Conservation (phyloP, 441 rosid genomes). For the Mallotus repandus region DNA sequence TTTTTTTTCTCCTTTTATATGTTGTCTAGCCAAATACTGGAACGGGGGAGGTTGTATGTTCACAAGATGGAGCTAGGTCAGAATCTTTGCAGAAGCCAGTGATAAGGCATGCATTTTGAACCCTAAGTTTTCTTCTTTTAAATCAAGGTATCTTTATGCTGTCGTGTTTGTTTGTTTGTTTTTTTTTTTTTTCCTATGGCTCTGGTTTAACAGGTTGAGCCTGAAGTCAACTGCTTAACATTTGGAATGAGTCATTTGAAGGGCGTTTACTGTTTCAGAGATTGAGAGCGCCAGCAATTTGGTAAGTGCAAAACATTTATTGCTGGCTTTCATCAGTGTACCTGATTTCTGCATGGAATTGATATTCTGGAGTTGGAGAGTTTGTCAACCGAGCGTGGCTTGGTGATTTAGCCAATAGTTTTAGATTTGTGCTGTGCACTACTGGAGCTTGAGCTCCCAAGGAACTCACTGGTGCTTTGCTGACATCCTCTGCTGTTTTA, state of each 20-base stretch:
- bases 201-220: constrained; percentile 49
- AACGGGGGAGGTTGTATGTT: constrained; percentile 40
- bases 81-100: constrained; percentile 60
- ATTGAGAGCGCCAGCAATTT: constrained; percentile 17
- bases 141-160: constrained; percentile 48
- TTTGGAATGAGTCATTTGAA: constrained; percentile 7
- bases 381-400: not conserved
- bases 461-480: constrained; percentile 13
- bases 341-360: constrained; percentile 17
- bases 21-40: constrained; percentile 36
- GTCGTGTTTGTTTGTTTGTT: constrained; percentile 26
- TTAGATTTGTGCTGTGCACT: not conserved
- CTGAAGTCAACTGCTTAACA: constrained; percentile 45
- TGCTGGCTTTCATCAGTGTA: constrained; percentile 31
- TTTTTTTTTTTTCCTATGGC: not conserved
- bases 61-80: constrained; percentile 68
- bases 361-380: constrained; percentile 6
- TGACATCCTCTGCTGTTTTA: constrained; percentile 7
- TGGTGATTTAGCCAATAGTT: not conserved
- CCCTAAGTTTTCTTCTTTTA: constrained; percentile 28
- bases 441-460: constrained; percentile 3
- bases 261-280: constrained; percentile 5
- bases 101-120: constrained; percentile 57
- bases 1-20: constrained; percentile 16
- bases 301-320: constrained; percentile 35